Evolutionary conservation across 495 filamentous ascomycete species (phyloP), one percentile per base, ranked within the genome.

Genomic region (Cetradonia linearis): DNA sequence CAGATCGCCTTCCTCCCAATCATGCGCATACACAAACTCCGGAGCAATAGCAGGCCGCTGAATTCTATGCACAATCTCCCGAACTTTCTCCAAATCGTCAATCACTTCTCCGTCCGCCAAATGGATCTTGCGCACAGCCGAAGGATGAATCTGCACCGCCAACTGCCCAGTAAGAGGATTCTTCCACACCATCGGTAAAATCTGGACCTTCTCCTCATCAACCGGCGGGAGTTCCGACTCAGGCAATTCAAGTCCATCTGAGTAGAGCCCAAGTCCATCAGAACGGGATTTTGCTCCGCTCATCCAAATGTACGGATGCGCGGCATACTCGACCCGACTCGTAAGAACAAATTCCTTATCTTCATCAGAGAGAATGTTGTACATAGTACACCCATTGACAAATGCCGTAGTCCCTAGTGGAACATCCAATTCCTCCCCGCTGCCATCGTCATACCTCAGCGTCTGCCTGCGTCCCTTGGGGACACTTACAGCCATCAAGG

Each of bases 241-340:
- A 0, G 78, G 70, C 5, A 87, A 66, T 63, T 88, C 85, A 6
- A 75, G 73, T 27, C 72, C 73, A 60, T 87, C 82, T 23, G 81
- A 83, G 55, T 82, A 72, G 42, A 88, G 70, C 36, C 86, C 86
- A 1, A 89, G 78, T 0, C 86, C 86, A 54, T 82, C 82, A 27
- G 83, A 75, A 6, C 78, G 82, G 46, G 83, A 83, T 58, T 77
- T 80, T 13, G 85, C 82, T 28, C 73, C 69, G 57, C 75, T 80
- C 82, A 88, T 88, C 86, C 86, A 89, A 63, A 89, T 80, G 71
- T 89, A 88, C 49, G 86, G 86, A 60, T 89, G 86, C 34, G 86
- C 79, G 0, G 86, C 85, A 62, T 89, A 88, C 73, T 88, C 83
- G 27, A 88, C 74, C n/a, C 74, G 76, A 53, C 83, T 82, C 14